These are phyloP conservation scores for Phytophthora tubulina DNA, from an alignment of 352 stramenopile species.

Conservation along the genomic window DNA sequence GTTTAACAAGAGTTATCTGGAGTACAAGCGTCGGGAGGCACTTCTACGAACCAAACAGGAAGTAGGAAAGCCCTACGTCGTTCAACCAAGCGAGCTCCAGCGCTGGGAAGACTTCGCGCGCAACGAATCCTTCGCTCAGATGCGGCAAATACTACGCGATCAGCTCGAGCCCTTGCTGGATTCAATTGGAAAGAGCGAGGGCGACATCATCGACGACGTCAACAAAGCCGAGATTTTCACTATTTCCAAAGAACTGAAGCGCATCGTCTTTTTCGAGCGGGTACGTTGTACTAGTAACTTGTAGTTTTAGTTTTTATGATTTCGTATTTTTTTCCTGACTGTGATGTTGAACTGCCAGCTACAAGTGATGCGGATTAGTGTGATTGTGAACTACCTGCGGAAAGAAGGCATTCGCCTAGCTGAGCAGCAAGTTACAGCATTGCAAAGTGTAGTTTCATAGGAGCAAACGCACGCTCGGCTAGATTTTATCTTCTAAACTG, in stretches of 20 bases:
- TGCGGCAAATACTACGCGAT: slow-evolving; percentile 49
- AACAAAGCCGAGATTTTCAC: slow-evolving; percentile 48
- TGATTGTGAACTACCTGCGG: slow-evolving; percentile 71
- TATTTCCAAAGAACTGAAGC: slow-evolving; percentile 56
- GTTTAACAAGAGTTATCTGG: slow-evolving; percentile 86
- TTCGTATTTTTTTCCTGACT: background rate
- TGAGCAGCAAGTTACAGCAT: slow-evolving; percentile 73
- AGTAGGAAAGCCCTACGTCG: slow-evolving; percentile 69
- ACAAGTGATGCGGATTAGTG: slow-evolving; percentile 67
- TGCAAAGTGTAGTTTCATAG: slow-evolving; percentile 64
- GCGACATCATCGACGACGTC: slow-evolving; percentile 56
- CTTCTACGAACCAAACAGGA: slow-evolving; percentile 77
- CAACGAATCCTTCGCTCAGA: slow-evolving; percentile 58
- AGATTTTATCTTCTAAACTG: background rate
- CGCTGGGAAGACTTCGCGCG: slow-evolving; percentile 62
- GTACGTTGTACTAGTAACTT: slow-evolving; percentile 28
- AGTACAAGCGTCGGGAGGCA: slow-evolving; percentile 80
- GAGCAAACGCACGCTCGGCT: too few relatives aligned
- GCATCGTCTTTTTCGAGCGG: slow-evolving; percentile 58
- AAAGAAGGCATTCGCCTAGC: slow-evolving; percentile 78
- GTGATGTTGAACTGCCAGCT: slow-evolving; percentile 42
- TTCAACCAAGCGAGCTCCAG: slow-evolving; percentile 52
- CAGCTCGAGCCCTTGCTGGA: slow-evolving; percentile 58
- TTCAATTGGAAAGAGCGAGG: slow-evolving; percentile 50
- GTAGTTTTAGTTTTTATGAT: background rate